Evolutionary conservation across 1,284 basidiomycete species (phyloP).

Genomic region (Puccinia hordei): DNA sequence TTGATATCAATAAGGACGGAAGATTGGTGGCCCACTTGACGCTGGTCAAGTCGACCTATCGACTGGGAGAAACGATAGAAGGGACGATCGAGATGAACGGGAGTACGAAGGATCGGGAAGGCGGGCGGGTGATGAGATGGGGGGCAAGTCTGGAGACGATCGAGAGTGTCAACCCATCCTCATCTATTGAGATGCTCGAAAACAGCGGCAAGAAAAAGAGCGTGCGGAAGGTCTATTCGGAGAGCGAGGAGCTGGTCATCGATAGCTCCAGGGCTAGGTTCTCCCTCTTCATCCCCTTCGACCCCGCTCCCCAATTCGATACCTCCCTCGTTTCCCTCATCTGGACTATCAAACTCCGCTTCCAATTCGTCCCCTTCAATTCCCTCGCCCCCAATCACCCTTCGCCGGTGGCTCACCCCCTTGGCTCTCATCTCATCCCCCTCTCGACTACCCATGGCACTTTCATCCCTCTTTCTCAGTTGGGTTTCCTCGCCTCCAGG

Average conservation of each 20-base stretch:
- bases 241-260: conserved; percentile 74
- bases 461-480: conserved; percentile 57
- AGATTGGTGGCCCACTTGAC: conserved; percentile 83
- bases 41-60: conserved; percentile 81
- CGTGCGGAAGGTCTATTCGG: conserved; percentile 72
- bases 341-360: conserved; percentile 79
- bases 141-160: conserved; percentile 82
- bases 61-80: conserved; percentile 82
- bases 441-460: conserved; percentile 49
- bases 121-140: conserved; percentile 63
- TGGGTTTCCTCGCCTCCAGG: conserved; percentile 55
- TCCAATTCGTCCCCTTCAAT: conserved; percentile 70
- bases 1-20: conserved; percentile 88
- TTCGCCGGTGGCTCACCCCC: no score
- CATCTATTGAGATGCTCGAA: neutral
- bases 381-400: neutral
- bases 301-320: conserved; percentile 73
- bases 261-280: conserved; percentile 76
- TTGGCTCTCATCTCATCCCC: conserved; percentile 40
- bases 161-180: conserved; percentile 70
- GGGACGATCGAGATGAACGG: conserved; percentile 81
- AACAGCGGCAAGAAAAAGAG: conserved; percentile 24
- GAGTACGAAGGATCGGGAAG: neutral
- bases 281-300: conserved; percentile 81
- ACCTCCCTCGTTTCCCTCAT: conserved; percentile 68